Base-by-base conservation (phyloP, 441 rosid genomes). In the Adansonia rubrostipa region DNA sequence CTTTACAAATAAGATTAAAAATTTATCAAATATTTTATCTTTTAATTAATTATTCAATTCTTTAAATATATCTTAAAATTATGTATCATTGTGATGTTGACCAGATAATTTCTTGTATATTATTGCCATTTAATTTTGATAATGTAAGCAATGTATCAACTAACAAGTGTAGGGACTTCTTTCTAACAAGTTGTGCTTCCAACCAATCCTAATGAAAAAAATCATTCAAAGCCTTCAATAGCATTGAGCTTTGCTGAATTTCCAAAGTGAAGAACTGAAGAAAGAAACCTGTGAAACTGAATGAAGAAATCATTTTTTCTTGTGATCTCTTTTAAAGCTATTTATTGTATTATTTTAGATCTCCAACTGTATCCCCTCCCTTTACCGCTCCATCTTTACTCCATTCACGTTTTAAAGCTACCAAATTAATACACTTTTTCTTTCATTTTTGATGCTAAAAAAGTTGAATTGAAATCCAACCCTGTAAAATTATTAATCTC, bases 271-370 rank as follows among this genome's bases (percentile, higher is more conserved):
- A 15, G 44, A 33, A 20, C 5, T 53, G 13, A 40, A 20, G 1
- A 22, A 64, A 40, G 71, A 76, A 65, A 48, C 42, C 40, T 64
- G 73, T 65, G 78, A 75, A 63, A 28, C 9, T 14, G 1, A 9
- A 33, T 40, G 42, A 40, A 3, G 1, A 6, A 36, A 70, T 17
- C 53, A 51, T 1, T 13, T 75, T 4, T 9, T 76, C 79, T 65
- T 53, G 73, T 76, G 79, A 76, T 10, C 63, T 11, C 64, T 67
- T 63, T 76, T 65, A 76, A 76, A 9, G 79, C 60, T 54, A 76
- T 64, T 66, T 64, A 75, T 36, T 48, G 28, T 74, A 74, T 22
- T 1, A 7, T 15, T 42, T 1, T 20, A 66, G 71, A 66, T 70
- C 58, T 71, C 63, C 63, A 71, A 71, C 75, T 71, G 56, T 10